Base-by-base conservation (phyloP, 2,329 filamentous ascomycete genomes). In the Clonostachys rhizophaga region DNA sequence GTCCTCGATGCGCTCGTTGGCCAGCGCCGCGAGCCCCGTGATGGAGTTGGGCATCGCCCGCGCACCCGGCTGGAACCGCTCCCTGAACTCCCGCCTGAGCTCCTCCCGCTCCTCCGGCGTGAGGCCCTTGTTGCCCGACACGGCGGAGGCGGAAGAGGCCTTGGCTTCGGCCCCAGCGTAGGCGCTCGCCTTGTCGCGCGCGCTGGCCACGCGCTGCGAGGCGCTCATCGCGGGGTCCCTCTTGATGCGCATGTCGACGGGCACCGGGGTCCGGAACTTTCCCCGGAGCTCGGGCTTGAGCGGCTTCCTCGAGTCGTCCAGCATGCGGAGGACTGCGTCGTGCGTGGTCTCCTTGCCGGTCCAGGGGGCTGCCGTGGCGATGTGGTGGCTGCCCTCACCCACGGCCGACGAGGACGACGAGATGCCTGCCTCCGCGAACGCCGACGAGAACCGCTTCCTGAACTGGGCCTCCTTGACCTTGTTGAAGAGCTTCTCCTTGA, bases 1-100 rank as follows among this genome's bases (percentile, higher is more conserved):
- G 60, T 96, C 86, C 63, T 96, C 92, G 50, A 99, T 97, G 18
- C 86, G 66, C 67, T 96, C 86, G 62, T 97, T 96, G 2, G 94
- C 94, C 44, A 97, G 67, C 1, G 87, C 87, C 5, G 86, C 79
- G 13, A 99, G 71, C 0, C 91, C 94, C 34, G 86, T 79, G 2
- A 97, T 70, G 0, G 88, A 84, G 47, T 84, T 86, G 2, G 91
- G 89, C 65, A 95, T 79, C 0, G 82, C 74, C 42, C 90, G 78
- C 4, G 84, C 86, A 2, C 77, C 81, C 0, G 91, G 84, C 14
- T 79, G 72, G 56, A 97, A 96, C 1, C 91, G 79, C 48, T 95
- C 91, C 36, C 86, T 84, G 49, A 97, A 78, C 60, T 94, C 84
- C 52, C 79, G 76, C 43, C 83, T 79, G 56, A 89, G 74, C 13